Percentiles rank a stretch among this genome's conserved stretches.
These are phyloP conservation scores for Penicillium cinerascens DNA, from an alignment of 495 filamentous ascomycete genomes.

Conservation along the genomic window DNA sequence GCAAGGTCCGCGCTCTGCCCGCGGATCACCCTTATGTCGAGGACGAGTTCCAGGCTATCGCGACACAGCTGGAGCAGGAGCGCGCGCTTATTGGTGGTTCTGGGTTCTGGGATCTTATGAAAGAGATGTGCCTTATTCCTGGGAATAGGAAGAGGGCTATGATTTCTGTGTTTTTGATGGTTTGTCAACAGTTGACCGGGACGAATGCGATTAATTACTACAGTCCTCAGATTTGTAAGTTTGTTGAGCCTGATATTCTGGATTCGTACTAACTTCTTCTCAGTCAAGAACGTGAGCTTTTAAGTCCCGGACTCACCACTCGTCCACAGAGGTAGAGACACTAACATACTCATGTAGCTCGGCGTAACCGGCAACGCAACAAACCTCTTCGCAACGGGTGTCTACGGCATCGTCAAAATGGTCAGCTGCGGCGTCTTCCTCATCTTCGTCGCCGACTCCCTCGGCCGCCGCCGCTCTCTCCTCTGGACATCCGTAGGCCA, in stretches of 20 bases:
- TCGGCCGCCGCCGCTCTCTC: constrained; percentile 67
- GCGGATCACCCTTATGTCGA: constrained; percentile 60
- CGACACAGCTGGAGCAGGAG: constrained; percentile 64
- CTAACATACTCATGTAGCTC: constrained; percentile 20
- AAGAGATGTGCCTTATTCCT: constrained; percentile 67
- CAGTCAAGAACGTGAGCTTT: constrained; percentile 25
- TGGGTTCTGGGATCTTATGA: constrained; percentile 59
- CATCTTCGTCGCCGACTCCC: constrained; percentile 66
- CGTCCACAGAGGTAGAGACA: not conserved
- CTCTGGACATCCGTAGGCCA: constrained; percentile 72
- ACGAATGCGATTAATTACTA: constrained; percentile 70
- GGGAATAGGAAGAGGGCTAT: constrained; percentile 62
- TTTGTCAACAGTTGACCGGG: constrained; percentile 70
- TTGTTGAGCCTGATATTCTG: not conserved
- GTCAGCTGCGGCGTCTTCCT: constrained; percentile 60
- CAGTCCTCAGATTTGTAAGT: constrained; percentile 67
- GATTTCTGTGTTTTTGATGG: constrained; percentile 55
- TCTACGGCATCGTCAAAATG: constrained; percentile 55
- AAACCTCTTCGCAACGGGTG: constrained; percentile 50
- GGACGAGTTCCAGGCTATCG: constrained; percentile 63
- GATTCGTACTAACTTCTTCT: not conserved
- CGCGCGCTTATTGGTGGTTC: constrained; percentile 59
- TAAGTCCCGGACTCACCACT: not conserved
- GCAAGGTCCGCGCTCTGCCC: constrained; percentile 50
- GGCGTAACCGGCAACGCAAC: constrained; percentile 44